Evolutionary conservation across 768 basidiomycete species (phyloP).

Genomic region (Mycena crocata): DNA sequence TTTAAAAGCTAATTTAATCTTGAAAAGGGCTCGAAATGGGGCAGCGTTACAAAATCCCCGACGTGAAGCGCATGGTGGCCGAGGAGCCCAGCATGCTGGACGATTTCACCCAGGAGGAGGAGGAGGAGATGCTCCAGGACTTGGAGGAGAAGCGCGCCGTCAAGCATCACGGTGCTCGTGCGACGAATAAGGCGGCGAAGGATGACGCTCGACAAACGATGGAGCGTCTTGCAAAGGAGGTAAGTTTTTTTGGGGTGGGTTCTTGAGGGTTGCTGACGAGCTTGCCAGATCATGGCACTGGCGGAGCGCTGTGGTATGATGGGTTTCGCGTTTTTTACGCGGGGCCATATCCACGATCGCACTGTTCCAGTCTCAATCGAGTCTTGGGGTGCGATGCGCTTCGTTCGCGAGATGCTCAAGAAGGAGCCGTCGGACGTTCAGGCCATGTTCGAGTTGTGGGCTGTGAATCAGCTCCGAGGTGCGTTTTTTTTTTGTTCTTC

Average conservation of each 20-base stretch:
- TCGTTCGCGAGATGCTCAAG: constrained; percentile 4
- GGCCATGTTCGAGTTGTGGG: constrained; percentile 24
- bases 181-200: neutral
- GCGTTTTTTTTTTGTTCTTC: neutral
- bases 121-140: neutral
- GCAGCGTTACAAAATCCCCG: neutral
- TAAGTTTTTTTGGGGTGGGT: neutral
- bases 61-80: neutral
- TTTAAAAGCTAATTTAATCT: neutral
- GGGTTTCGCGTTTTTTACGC: too few relatives aligned
- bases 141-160: neutral
- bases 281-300: neutral
- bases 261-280: too few relatives aligned
- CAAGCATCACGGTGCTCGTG: neutral
- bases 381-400: neutral
- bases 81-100: neutral
- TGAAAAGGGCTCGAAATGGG: neutral
- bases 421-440: neutral
- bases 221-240: neutral
- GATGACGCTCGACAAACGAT: neutral
- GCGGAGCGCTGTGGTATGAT: neutral
- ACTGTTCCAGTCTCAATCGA: neutral
- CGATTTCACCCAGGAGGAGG: neutral
- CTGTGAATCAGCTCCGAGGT: constrained; percentile 11
- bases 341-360: neutral